Base-by-base conservation (phyloP, 2,329 filamentous ascomycete species). In the Exophiala viscosa region DNA sequence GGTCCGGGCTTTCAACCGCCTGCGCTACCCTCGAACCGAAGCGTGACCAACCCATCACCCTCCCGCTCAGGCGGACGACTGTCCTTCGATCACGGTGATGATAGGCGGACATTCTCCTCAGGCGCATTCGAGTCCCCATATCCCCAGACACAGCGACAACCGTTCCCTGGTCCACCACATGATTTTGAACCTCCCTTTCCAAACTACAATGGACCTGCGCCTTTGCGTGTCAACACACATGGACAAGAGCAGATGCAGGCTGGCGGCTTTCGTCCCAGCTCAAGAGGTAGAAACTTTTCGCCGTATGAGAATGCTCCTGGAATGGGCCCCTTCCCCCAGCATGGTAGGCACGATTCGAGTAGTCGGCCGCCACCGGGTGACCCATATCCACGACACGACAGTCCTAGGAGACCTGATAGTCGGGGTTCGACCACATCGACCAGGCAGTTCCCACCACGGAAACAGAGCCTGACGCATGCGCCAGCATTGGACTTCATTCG, bases 401-500 rank as follows among this genome's bases (percentile, higher is more conserved):
- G 58, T 40, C 54, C 58, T 7, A 48, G 54, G 46, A 41, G 61
- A 49, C 39, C 64, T 59, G 32, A 60, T 64, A 56, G 58, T 60
- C 23, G 61, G 43, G 50, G 50, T 32, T 62, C 60, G 6, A 58
- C 53, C 36, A 15, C 49, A 10, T 59, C 55, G 28, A 45, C 52
- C 62, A 15, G 64, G 61, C 73, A 72, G 43, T 84, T 80, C 53
- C 82, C 83, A 8, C 77, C 80, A 7, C 74, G 83, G 33, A 84
- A 85, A 66, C 84, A 80, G 66, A 86, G 83, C 62, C 71, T 85
- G 61, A 75, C 75, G 50, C 76, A 79, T 11, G 48, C 52, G n/a
- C 35, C 58, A 14, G 43, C 52, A 15, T 20, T 41, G 8, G 48
- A 57, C 35, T 48, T 50, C n/a, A 48, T 23, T 11, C 44, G 13